phyloP scores from a whole-genome alignment of 768 basidiomycete genomes.

The Termitomyces sp. region DNA sequence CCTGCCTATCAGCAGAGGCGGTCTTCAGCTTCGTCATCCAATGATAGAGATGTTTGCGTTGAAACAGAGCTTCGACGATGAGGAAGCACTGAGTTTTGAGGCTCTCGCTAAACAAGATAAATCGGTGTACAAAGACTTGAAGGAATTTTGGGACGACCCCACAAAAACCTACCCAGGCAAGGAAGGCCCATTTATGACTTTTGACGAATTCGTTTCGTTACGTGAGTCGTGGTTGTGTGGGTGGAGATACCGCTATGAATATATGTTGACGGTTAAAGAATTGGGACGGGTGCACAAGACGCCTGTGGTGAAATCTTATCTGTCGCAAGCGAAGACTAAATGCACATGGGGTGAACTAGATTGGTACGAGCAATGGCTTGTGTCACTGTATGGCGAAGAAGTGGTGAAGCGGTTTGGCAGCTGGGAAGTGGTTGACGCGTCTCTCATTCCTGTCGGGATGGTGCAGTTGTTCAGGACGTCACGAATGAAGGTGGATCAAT shows the following conservation, averaged over 20 bases:
- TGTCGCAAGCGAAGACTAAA: background rate
- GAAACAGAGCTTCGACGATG: slow-evolving; percentile 3
- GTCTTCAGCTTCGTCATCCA: slow-evolving; percentile 24
- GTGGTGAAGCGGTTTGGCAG: slow-evolving; percentile 32
- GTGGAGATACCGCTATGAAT: slow-evolving; percentile 9
- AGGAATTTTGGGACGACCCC: background rate
- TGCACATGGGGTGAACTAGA: slow-evolving; percentile 11
- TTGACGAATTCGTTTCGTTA: slow-evolving; percentile 9
- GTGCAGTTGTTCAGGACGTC: slow-evolving; percentile 30
- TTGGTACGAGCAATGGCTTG: slow-evolving; percentile 30
- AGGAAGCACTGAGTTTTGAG: slow-evolving; percentile 8
- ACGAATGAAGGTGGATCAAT: slow-evolving; percentile 27
- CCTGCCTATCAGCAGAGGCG: slow-evolving; percentile 9
- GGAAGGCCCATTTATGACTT: slow-evolving; percentile 9
- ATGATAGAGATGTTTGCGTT: slow-evolving; percentile 31
- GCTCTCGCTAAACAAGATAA: slow-evolving; percentile 20
- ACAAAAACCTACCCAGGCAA: background rate
- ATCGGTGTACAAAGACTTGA: slow-evolving; percentile 12
- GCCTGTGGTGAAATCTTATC: slow-evolving; percentile 1
- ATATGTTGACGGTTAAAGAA: background rate
- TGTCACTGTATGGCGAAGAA: slow-evolving; percentile 32
- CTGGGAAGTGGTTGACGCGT: slow-evolving; percentile 32
- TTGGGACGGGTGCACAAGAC: background rate
- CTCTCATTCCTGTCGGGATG: slow-evolving; percentile 35
- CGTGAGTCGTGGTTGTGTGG: slow-evolving; percentile 10